Evolutionary conservation across 495 filamentous ascomycete genomes (phyloP).

Genomic region (Clohesyomyces aquaticus): DNA sequence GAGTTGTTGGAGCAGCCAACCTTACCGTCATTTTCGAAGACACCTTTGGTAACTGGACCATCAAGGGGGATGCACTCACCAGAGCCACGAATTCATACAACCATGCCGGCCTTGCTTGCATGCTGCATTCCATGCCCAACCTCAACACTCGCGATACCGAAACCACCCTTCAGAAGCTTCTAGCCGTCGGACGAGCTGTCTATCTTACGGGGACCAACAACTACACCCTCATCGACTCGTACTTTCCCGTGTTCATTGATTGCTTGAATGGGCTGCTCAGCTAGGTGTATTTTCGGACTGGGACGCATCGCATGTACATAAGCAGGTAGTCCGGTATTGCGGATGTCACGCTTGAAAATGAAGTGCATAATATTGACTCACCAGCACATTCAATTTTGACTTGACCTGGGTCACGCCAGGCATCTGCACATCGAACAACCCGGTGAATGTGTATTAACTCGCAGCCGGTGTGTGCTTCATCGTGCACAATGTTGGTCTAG

Average conservation of each 20-base stretch:
- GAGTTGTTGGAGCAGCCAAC: constrained; percentile 17
- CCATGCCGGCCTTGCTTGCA: constrained; percentile 10
- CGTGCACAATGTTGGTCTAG: too few species aligned
- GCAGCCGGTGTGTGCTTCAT: too few species aligned
- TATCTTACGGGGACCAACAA: constrained; percentile 29
- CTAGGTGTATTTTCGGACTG: constrained; percentile 14
- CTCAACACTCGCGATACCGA: constrained; percentile 8
- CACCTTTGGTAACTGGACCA: constrained; percentile 25
- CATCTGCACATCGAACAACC: not conserved
- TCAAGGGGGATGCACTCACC: constrained; percentile 5
- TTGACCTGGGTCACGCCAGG: constrained; percentile 12
- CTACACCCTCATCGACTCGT: constrained; percentile 32
- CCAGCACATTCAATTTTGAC: constrained; percentile 11
- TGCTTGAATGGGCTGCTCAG: constrained; percentile 23
- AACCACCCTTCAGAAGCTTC: constrained; percentile 14
- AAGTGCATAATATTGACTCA: constrained; percentile 31
- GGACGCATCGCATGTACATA: not conserved
- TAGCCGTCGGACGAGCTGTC: constrained; percentile 19
- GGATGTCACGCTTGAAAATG: constrained; percentile 29
- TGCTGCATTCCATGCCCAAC: constrained; percentile 34
- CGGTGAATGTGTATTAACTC: not conserved
- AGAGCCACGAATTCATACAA: constrained; percentile 22
- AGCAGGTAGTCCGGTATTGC: constrained; percentile 20
- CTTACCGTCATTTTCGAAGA: constrained; percentile 38
- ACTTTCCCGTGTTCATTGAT: constrained; percentile 27